These are phyloP conservation scores for Epichloe festucae DNA, from an alignment of 2,329 filamentous ascomycete species.

Conservation along the genomic window DNA sequence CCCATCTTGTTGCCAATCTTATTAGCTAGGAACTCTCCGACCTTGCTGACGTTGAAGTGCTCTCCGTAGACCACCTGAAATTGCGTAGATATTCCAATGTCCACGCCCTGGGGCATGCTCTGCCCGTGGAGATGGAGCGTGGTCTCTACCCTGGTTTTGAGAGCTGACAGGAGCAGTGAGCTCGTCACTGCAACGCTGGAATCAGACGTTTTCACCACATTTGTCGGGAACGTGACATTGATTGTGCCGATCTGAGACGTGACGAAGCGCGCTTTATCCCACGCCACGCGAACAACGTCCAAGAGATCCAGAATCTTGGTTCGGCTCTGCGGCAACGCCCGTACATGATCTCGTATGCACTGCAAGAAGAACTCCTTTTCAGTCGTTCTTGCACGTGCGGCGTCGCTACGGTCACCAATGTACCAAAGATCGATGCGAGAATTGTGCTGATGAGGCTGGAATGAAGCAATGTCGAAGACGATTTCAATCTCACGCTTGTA, in stretches of 20 bases:
- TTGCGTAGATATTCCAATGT: conserved; percentile 38
- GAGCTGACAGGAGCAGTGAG: conserved; percentile 47
- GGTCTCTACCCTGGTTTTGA: conserved; percentile 58
- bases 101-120: conserved; percentile 34
- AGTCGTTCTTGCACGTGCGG: conserved; percentile 41
- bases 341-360: conserved; percentile 55
- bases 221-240: conserved; percentile 51
- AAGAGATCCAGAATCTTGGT: conserved; percentile 48
- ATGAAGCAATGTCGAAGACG: conserved; percentile 54
- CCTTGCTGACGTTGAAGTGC: conserved; percentile 60
- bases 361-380: conserved; percentile 67
- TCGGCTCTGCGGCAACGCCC: conserved; percentile 44
- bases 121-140: conserved; percentile 40
- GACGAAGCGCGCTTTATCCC: conserved; percentile 51
- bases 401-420: conserved; percentile 44
- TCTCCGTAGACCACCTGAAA: conserved; percentile 65
- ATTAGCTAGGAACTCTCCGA: conserved; percentile 55
- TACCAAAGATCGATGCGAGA: conserved; percentile 57
- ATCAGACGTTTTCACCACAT: conserved; percentile 50
- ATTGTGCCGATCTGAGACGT: conserved; percentile 48
- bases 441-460: conserved; percentile 34
- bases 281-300: conserved; percentile 43
- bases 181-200: conserved; percentile 48
- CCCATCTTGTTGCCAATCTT: conserved; percentile 32
- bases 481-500: conserved; percentile 62